Percentiles rank a stretch among this genome's conserved stretches.
These are phyloP conservation scores for Metschnikowia anglica DNA, from an alignment of 805 yeast species.

Conservation along the genomic window DNA sequence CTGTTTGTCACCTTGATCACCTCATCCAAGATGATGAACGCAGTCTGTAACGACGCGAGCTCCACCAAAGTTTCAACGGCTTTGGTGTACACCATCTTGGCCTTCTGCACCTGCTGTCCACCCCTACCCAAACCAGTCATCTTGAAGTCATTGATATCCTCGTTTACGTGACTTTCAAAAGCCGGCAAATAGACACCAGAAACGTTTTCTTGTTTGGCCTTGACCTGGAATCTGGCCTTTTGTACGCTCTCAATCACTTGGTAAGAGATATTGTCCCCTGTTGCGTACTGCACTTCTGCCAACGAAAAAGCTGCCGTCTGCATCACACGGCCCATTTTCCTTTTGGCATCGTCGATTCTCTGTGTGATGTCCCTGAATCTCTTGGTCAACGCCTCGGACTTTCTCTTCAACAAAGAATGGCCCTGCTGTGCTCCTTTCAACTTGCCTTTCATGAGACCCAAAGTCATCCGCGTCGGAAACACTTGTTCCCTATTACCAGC, in stretches of 20 bases:
- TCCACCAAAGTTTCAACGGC: conserved; percentile 98
- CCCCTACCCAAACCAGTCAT: conserved; percentile 97
- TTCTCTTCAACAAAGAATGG: conserved; percentile 87
- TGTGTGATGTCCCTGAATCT: conserved; percentile 94
- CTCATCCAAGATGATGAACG: conserved; percentile 93
- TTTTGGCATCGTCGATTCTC: conserved; percentile 90
- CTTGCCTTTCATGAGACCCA: conserved; percentile 91
- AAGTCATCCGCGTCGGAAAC: conserved; percentile 96
- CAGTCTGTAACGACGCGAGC: conserved; percentile 93
- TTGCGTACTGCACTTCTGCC: conserved; percentile 96
- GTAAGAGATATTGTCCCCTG: conserved; percentile 92
- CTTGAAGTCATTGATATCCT: conserved; percentile 87
- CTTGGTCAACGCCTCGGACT: conserved; percentile 95
- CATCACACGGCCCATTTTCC: conserved; percentile 98
- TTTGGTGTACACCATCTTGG: conserved; percentile 87
- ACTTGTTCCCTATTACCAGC: conserved; percentile 89
- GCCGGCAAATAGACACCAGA: conserved; percentile 94
- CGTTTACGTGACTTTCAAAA: conserved; percentile 81
- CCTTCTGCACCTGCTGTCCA: conserved; percentile 96
- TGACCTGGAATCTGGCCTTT: conserved; percentile 84
- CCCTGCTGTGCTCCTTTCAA: conserved; percentile 98
- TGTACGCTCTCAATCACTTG: conserved; percentile 95
- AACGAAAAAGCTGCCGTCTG: conserved; percentile 96
- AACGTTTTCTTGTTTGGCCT: conserved; percentile 92
- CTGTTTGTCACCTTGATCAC: conserved; percentile 97